Conservation (phyloP, 371 early-diverging fungal species). For the Thermomucor indicae-seudaticae region DNA sequence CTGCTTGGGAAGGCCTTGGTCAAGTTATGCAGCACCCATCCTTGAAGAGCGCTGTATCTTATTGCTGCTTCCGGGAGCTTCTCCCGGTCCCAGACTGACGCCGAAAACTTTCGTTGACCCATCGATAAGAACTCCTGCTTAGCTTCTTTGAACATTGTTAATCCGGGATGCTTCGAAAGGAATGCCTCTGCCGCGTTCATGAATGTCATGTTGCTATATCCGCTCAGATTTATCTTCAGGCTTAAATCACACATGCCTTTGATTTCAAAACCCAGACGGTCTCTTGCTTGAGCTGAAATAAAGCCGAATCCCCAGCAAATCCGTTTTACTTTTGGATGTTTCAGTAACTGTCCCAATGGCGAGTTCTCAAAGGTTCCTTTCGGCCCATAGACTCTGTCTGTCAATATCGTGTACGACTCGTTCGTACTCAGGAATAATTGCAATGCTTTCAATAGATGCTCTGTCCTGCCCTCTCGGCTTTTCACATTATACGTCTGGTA, state of each 20-base stretch:
- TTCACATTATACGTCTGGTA: background rate
- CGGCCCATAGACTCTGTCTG: constrained; percentile 15
- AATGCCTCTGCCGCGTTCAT: constrained; percentile 1
- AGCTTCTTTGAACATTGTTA: constrained; percentile 3
- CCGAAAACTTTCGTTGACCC: constrained; percentile 12
- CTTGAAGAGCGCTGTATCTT: constrained; percentile 23
- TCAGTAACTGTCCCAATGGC: constrained; percentile 15
- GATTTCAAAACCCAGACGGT: constrained; percentile 16
- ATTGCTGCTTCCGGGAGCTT: constrained; percentile 7
- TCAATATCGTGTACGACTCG: constrained; percentile 21
- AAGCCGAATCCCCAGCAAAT: constrained; percentile 20
- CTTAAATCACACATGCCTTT: constrained; percentile 22
- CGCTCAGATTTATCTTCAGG: too few species aligned
- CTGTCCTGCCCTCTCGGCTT: background rate
- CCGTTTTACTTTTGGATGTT: constrained; percentile 20
- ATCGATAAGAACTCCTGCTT: constrained; percentile 7
- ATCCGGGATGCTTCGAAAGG: constrained; percentile 13
- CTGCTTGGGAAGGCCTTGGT: too few species aligned
- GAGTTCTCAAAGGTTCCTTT: background rate
- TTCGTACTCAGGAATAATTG: constrained; percentile 23
- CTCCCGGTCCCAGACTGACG: constrained; percentile 21
- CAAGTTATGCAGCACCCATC: constrained; percentile 5
- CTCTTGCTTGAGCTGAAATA: constrained; percentile 6
- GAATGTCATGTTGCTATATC: background rate
- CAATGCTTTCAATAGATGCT: constrained; percentile 16